Evolutionary conservation across 2,329 filamentous ascomycete species (phyloP), one percentile per base, ranked within the genome.

Genomic region (Aotearoamyces nothofagi): DNA sequence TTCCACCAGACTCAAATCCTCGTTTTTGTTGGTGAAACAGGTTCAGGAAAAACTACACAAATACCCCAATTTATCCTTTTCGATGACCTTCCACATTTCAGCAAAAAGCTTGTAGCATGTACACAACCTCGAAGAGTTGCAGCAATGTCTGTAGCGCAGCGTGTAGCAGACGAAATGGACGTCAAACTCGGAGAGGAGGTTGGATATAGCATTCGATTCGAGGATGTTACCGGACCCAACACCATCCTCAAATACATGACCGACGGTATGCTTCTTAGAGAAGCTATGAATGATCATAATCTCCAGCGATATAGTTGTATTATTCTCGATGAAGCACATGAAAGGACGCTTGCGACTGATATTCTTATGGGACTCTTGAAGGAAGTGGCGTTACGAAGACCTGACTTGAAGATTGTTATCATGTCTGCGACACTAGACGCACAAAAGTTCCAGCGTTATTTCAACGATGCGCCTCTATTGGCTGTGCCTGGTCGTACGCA

Each of bases 171-270:
- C 49, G 90, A 98, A 58, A 78, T 98, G 66, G 90, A 96, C 50
- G 87, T 94, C 41, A 73, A 68, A 34, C 67, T 98, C 15, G 90
- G 90, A 34, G 75, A 94, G 41, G 87, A 96, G 57, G 86, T 98
- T 31, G 90, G 90, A 55, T 98, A 96, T 61, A 96, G 82, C 54
- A 96, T 98, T 53, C 83, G 90, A 63, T 98, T 98, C 55, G 92
- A 98, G 56, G 90, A 98, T 53, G 80, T 75, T 60, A 96, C 90
- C 1, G 70, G 79, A 28, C 71, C 74, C 33, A 84, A 81, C 54
- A 98, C 90, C 2, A 71, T 92, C 36, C 70, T 98, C 51, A 98
- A 98, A 63, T 98, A 98, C 63, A 98, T 98, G 90, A 98, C 92
- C 24, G 90, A 98, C 50, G 92, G 92, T 70, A 96, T 98, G 78